Base-by-base conservation (phyloP, 2,329 filamentous ascomycete genomes). In the Myriosclerotinia scirpicola region DNA sequence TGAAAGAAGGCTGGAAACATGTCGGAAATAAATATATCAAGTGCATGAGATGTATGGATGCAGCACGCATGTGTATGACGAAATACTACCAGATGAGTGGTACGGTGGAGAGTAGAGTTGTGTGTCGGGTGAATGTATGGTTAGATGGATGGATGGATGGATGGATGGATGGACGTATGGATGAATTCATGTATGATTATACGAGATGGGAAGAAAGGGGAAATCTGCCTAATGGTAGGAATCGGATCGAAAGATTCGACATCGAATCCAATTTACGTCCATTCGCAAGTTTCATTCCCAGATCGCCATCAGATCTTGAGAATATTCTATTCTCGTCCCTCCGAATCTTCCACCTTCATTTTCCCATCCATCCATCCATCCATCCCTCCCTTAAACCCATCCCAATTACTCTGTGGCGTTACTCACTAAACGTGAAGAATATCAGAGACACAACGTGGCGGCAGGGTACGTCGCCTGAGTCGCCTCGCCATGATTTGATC, bases 401-500 rank as follows among this genome's bases (percentile, higher is more conserved):
- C 42, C 42, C 44, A 34, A 34, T 34, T 34, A 34, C 30, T 34
- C 30, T 34, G 30, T 34, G 30, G 30, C 30, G 30, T 34, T 34
- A 34, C 30, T 34, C 30, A 34, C 30, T 34, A 34, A 53, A 34
- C 40, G 20, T 46, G 55, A 59, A 46, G 40, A 22, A 36, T 11
- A 40, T 30, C 5, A 59, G 5, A n/a, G 14, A 20, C 59, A 53
- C 44, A 62, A 62, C 44, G 62, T 64, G 62, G 62, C 62, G 53
- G 34, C 52, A 20, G 62, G 52, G 40, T 42, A 42, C 30, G n/a
- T n/a, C n/a, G n/a, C n/a, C n/a, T n/a, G n/a, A n/a, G n/a, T n/a
- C n/a, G n/a, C n/a, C 48, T 54, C 53, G 52, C 30, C 62, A 40
- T 64, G 42, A 58, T 38, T 17, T 64, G 53, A 64, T 64, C 62